Base-by-base conservation (phyloP, 2,329 filamentous ascomycete species). In the Cryphonectria japonica region DNA sequence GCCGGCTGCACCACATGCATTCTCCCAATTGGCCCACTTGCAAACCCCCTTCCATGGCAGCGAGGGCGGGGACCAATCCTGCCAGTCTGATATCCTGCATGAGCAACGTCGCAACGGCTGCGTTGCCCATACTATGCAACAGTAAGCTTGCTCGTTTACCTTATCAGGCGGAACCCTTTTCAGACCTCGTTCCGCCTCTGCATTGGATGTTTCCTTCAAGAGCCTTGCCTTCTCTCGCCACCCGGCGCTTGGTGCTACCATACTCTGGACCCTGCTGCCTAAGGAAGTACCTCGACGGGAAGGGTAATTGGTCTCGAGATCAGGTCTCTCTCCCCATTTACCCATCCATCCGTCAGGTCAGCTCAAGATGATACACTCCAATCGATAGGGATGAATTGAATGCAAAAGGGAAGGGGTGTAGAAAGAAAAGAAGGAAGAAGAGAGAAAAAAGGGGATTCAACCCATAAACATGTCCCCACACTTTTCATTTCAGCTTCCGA, bases 401-500 rank as follows among this genome's bases (percentile, higher is more conserved):
- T 34, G 34, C 34, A 19, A n/a, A n/a, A n/a, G 46, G 19, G 7
- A n/a, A 50, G 46, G 37, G 61, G 29, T 52, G 9, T 2, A 9
- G 26, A 3, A 52, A 4, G 46, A n/a, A 22, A 29, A 61, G 5
- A 11, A 22, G 34, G 34, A 34, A 34, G 34, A 3, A n/a, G 61
- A 29, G 34, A 5, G 13, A 39, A 29, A 43, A 32, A 29, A 32
- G 29, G 26, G 37, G 13, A 13, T 19, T 14, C 61, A 39, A 26
- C 61, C 39, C 61, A 11, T 39, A 39, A 14, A 39, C 61, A 64
- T 46, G 16, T 32, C 61, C 14, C 61, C 61, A 46, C 61, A 64
- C 61, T 50, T 50, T 32, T 63, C 61, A 63, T 63, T 14, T 63
- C 61, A 19, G 19, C 9, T 4, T n/a, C 11, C 19, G 26, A 34